A percentile compares a stretch with the other conserved stretches of the same genome.
Conservation (phyloP, 768 basidiomycete genomes). For the Inosperma sp. region DNA sequence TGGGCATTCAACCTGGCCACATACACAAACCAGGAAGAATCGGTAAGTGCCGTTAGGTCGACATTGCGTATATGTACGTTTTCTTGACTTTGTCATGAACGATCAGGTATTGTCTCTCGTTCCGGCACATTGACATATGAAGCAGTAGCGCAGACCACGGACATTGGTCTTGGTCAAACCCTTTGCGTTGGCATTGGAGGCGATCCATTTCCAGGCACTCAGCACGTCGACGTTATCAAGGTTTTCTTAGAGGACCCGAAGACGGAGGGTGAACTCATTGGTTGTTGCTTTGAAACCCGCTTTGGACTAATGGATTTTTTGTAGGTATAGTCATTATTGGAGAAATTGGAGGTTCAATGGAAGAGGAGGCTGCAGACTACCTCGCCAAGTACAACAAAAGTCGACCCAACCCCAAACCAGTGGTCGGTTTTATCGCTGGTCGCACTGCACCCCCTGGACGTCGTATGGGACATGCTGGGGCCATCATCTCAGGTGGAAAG, state of each 20-base stretch:
- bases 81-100: not conserved
- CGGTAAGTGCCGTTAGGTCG: slow-evolving; percentile 44
- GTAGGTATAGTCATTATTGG: slow-evolving; percentile 95
- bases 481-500: slow-evolving; percentile 97
- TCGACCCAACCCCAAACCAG: slow-evolving; percentile 81
- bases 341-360: slow-evolving; percentile 99
- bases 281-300: not conserved
- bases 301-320: slow-evolving; percentile 10
- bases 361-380: slow-evolving; percentile 98
- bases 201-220: slow-evolving; percentile 94
- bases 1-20: slow-evolving; percentile 97
- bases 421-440: slow-evolving; percentile 97
- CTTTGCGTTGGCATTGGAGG: slow-evolving; percentile 97
- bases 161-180: slow-evolving; percentile 93
- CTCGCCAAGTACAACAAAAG: slow-evolving; percentile 91
- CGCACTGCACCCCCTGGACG: slow-evolving; percentile 96
- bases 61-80: not conserved
- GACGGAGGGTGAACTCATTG: slow-evolving; percentile 66
- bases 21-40: slow-evolving; percentile 97
- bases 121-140: slow-evolving; percentile 98
- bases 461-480: slow-evolving; percentile 98
- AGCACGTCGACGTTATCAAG: slow-evolving; percentile 93
- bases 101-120: slow-evolving; percentile 86
- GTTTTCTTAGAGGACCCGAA: slow-evolving; percentile 92
- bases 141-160: slow-evolving; percentile 96